Percentiles rank a stretch among this genome's conserved stretches.
Conservation (phyloP, 257 asterid species). For the Solanum ossicruentum region DNA sequence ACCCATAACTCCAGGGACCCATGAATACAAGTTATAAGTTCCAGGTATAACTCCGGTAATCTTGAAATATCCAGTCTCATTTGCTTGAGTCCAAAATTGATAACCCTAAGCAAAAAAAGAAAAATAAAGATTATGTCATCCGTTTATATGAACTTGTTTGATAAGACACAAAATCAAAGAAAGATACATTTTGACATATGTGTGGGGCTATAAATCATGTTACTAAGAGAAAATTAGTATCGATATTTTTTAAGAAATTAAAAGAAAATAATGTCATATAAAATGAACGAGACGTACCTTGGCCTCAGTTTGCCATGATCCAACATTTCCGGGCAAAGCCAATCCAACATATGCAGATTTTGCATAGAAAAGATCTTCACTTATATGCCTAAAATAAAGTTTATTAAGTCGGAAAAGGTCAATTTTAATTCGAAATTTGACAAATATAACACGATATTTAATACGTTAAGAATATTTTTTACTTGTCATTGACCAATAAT, state of each 20-base stretch:
- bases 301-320: constrained; percentile 72
- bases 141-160: not conserved
- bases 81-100: constrained; percentile 6
- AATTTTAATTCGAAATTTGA: not conserved
- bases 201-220: not conserved
- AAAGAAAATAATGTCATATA: not conserved
- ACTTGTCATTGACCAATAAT: not conserved
- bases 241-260: not conserved
- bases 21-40: constrained; percentile 1
- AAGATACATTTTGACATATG: not conserved
- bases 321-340: constrained; percentile 37
- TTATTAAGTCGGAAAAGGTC: not conserved
- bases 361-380: constrained; percentile 8
- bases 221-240: not conserved
- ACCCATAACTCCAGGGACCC: constrained; percentile 9
- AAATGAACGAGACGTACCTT: constrained; percentile 24
- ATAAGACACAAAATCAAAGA: not conserved
- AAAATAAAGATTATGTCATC: not conserved
- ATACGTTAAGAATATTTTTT: not conserved
- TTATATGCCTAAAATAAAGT: constrained; percentile 16
- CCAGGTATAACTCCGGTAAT: constrained; percentile 1
- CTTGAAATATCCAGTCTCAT: not conserved
- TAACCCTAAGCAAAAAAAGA: not conserved
- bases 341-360: constrained; percentile 51
- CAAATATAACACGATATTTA: not conserved